A percentile compares a stretch with the other conserved stretches of the same genome.
phyloP scores from a whole-genome alignment of 164 flowering plant species.

The Platanus orientalis region DNA sequence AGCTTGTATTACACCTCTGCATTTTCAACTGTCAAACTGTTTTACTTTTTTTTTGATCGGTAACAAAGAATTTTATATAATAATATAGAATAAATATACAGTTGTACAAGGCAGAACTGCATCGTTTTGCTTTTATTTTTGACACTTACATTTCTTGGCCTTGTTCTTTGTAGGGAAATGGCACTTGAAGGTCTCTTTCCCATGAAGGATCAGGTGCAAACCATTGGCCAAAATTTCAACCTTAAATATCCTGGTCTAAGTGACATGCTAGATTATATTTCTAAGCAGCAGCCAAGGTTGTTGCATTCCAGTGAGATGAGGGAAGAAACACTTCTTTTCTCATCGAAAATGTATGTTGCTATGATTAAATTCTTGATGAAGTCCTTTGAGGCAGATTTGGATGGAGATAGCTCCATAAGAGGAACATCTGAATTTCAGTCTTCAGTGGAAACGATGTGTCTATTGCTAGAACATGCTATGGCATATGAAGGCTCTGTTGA shows the following conservation, averaged over 20 bases:
- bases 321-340: conserved; percentile 68
- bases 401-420: conserved; percentile 21
- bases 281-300: conserved; percentile 67
- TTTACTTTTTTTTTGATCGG: too few relatives aligned
- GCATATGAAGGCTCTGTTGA: conserved; percentile 87
- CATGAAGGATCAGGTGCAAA: conserved; percentile 36
- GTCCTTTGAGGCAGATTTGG: conserved; percentile 66
- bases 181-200: conserved; percentile 86
- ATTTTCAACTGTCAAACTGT: too few relatives aligned
- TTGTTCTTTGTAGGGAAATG: conserved; percentile 62
- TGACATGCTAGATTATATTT: conserved; percentile 69
- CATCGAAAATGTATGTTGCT: conserved; percentile 65
- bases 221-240: conserved; percentile 23
- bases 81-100: too few relatives aligned
- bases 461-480: conserved; percentile 88
- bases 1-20: too few relatives aligned
- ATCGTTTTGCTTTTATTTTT: too few relatives aligned
- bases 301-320: conserved; percentile 49
- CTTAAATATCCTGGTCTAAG: conserved; percentile 56
- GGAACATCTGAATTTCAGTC: conserved; percentile 34
- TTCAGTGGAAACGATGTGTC: conserved; percentile 60
- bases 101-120: too few relatives aligned
- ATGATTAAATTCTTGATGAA: conserved; percentile 79
- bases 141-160: background rate
- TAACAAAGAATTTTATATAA: too few relatives aligned